Evolutionary conservation across 2,329 filamentous ascomycete species (phyloP).

Genomic region (Aspergillus pseudotamarii): DNA sequence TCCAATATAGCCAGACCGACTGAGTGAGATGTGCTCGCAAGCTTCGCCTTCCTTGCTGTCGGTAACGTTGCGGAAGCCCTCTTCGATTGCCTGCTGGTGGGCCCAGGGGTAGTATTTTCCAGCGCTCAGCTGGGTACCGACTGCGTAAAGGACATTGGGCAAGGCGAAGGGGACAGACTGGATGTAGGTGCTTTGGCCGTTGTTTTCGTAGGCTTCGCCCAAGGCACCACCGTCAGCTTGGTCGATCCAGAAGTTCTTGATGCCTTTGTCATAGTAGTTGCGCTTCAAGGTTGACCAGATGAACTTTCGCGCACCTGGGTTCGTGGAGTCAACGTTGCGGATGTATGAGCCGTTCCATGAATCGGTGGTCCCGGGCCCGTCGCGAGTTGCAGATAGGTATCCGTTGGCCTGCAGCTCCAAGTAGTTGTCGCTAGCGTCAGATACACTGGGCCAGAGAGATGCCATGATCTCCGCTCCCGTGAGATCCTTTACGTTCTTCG

Average conservation of each 20-base stretch:
- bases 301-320: conserved; percentile 58
- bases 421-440: conserved; percentile 59
- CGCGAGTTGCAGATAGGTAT: conserved; percentile 59
- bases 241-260: conserved; percentile 67
- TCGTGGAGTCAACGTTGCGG: conserved; percentile 63
- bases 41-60: conserved; percentile 50
- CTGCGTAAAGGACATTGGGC: conserved; percentile 54
- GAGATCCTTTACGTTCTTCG: conserved; percentile 58
- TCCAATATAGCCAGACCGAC: conserved; percentile 56
- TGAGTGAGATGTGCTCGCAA: conserved; percentile 51
- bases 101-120: conserved; percentile 63
- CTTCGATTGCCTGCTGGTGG: conserved; percentile 61
- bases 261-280: conserved; percentile 63
- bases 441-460: conserved; percentile 67
- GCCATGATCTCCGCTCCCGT: conserved; percentile 64
- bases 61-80: conserved; percentile 55
- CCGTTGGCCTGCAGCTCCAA: conserved; percentile 61
- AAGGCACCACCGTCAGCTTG: conserved; percentile 58
- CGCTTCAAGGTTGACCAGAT: conserved; percentile 60
- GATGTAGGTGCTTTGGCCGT: conserved; percentile 55
- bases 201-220: conserved; percentile 40
- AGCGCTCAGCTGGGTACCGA: conserved; percentile 59
- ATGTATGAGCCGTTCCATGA: conserved; percentile 60
- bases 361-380: conserved; percentile 59
- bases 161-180: conserved; percentile 34